A percentile compares a stretch with the other conserved stretches of the same genome.
phyloP scores from a whole-genome alignment of 2,329 filamentous ascomycete species.

The Alternaria atra region DNA sequence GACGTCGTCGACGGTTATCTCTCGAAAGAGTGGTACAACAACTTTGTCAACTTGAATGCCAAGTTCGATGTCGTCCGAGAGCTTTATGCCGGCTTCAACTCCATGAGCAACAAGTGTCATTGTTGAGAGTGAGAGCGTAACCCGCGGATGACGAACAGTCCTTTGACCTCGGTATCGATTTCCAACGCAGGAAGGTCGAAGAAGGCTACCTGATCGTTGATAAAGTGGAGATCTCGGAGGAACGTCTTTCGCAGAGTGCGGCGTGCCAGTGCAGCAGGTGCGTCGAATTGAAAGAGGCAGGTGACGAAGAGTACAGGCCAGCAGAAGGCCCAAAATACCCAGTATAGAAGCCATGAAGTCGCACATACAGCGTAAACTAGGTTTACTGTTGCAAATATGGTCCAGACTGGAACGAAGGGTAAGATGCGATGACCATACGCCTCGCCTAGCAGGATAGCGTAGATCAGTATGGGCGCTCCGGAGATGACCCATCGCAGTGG shows the following conservation, averaged over 20 bases:
- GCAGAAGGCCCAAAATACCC: slow-evolving; percentile 53
- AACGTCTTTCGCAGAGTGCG: slow-evolving; percentile 49
- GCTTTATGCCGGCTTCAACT: slow-evolving; percentile 63
- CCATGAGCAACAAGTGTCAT: slow-evolving; percentile 62
- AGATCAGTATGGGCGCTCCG: slow-evolving; percentile 52
- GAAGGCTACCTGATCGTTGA: slow-evolving; percentile 61
- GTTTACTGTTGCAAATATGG: slow-evolving; percentile 58
- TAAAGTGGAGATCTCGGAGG: slow-evolving; percentile 58
- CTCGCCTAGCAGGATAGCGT: slow-evolving; percentile 49
- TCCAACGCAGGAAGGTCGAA: slow-evolving; percentile 62
- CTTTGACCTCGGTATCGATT: slow-evolving; percentile 64
- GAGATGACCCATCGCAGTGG: slow-evolving; percentile 52
- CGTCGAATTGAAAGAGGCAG: slow-evolving; percentile 59
- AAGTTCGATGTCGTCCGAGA: slow-evolving; percentile 63
- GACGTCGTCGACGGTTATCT: slow-evolving; percentile 62
- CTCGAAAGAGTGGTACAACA: slow-evolving; percentile 58
- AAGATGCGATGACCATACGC: slow-evolving; percentile 53
- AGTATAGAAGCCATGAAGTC: slow-evolving; percentile 63
- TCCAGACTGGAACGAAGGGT: slow-evolving; percentile 58
- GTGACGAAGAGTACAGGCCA: slow-evolving; percentile 55
- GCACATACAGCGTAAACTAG: slow-evolving; percentile 58
- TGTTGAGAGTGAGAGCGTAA: slow-evolving; percentile 61
- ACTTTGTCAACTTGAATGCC: slow-evolving; percentile 62
- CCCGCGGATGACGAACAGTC: slow-evolving; percentile 63
- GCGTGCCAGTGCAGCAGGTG: slow-evolving; percentile 49